A percentile compares a stretch with the other conserved stretches of the same genome.
Conservation (phyloP, 2,329 filamentous ascomycete genomes). For the Alternaria brassicicola region DNA sequence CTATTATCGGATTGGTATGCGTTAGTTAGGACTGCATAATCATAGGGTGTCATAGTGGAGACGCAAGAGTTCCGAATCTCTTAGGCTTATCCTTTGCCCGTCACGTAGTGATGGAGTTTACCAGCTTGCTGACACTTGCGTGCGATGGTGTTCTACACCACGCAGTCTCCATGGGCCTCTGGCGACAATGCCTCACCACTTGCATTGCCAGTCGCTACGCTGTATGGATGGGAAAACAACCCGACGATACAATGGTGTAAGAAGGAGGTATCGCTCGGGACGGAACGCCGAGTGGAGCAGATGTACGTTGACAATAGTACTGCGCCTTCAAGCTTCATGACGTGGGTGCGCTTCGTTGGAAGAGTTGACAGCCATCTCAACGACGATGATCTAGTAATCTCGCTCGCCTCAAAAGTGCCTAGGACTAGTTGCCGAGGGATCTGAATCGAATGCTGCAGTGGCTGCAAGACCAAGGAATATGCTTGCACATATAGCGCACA, state of each 20-base stretch:
- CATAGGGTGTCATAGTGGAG: neutral
- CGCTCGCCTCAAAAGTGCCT: neutral
- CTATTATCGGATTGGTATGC: neutral
- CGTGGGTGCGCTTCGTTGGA: neutral
- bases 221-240: neutral
- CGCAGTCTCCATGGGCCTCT: neutral
- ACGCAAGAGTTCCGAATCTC: neutral
- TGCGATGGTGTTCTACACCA: neutral
- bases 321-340: neutral
- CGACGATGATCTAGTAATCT: neutral
- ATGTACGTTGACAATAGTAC: neutral
- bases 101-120: neutral
- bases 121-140: neutral
- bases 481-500: neutral
- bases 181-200: neutral
- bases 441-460: neutral
- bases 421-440: neutral
- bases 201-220: neutral
- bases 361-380: neutral
- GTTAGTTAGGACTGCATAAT: neutral
- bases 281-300: neutral
- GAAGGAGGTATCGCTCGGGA: neutral
- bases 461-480: neutral
- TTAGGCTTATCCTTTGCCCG: neutral
- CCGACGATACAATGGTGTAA: neutral